Conservation (phyloP, 805 yeast species). For the Nakazawaea anatomiae region DNA sequence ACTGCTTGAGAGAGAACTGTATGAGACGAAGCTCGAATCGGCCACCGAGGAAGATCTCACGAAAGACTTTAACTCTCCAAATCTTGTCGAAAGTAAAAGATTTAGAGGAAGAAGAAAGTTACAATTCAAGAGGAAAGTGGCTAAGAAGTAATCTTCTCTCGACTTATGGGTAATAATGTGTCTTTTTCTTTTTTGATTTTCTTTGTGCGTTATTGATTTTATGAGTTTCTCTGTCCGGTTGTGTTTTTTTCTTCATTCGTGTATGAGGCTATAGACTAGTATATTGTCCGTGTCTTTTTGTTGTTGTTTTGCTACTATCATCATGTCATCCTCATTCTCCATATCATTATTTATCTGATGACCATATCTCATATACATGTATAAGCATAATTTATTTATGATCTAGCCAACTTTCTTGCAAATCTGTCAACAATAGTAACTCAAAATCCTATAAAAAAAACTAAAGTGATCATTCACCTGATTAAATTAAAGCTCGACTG, state of each 20-base stretch:
- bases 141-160: background rate
- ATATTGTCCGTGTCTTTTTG: background rate
- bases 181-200: background rate
- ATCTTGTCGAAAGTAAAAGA: slow-evolving; percentile 13
- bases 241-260: no score
- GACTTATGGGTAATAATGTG: no score
- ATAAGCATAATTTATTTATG: no score
- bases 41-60: slow-evolving; percentile 9
- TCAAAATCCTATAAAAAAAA: no score
- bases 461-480: no score
- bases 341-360: background rate
- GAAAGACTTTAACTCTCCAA: background rate
- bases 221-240: no score
- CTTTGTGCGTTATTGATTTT: background rate
- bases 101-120: slow-evolving; percentile 16
- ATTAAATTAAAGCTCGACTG: background rate
- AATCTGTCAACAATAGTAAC: no score
- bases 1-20: slow-evolving; percentile 7
- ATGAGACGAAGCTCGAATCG: slow-evolving; percentile 6
- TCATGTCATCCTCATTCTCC: background rate
- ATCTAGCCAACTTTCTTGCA: no score
- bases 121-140: slow-evolving; percentile 12
- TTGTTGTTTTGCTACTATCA: background rate
- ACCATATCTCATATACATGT: background rate
- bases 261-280: background rate